Conservation (phyloP, 352 stramenopile species). For the Globisporangium lucens region DNA sequence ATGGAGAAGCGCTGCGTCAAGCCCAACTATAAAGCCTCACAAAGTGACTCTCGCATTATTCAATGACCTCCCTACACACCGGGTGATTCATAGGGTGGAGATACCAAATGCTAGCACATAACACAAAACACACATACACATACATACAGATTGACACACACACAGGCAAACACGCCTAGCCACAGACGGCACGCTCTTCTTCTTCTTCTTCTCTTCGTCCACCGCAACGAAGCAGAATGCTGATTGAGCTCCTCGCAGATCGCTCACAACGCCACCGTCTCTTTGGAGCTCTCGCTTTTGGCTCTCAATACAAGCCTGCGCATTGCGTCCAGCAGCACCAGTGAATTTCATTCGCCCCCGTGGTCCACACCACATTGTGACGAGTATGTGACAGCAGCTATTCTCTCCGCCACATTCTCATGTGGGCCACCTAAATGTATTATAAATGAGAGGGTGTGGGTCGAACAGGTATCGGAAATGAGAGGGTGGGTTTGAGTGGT, state of each 20-base stretch:
- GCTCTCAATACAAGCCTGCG: slow-evolving; percentile 1
- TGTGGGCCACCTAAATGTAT: background rate
- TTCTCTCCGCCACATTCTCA: background rate
- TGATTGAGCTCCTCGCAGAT: background rate
- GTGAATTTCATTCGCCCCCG: background rate
- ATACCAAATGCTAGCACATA: slow-evolving; percentile 75
- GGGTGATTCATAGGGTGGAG: slow-evolving; percentile 69
- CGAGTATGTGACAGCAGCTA: background rate
- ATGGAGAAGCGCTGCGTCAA: slow-evolving; percentile 56
- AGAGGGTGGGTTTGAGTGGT: slow-evolving; percentile 2
- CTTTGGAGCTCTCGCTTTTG: background rate
- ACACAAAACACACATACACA: background rate
- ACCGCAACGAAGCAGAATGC: background rate
- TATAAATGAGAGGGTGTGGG: background rate
- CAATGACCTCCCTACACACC: slow-evolving; percentile 80
- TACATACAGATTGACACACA: slow-evolving; percentile 5
- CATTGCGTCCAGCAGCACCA: background rate
- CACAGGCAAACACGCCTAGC: background rate
- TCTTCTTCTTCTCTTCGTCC: background rate
- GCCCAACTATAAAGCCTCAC: slow-evolving; percentile 78
- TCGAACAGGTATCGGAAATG: background rate
- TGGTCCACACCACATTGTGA: slow-evolving; percentile 4
- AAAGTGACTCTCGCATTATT: slow-evolving; percentile 72
- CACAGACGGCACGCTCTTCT: background rate
- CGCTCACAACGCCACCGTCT: background rate